These are phyloP conservation scores for Camellia granthamiana DNA, from an alignment of 148 eudicot genomes.

Conservation along the genomic window DNA sequence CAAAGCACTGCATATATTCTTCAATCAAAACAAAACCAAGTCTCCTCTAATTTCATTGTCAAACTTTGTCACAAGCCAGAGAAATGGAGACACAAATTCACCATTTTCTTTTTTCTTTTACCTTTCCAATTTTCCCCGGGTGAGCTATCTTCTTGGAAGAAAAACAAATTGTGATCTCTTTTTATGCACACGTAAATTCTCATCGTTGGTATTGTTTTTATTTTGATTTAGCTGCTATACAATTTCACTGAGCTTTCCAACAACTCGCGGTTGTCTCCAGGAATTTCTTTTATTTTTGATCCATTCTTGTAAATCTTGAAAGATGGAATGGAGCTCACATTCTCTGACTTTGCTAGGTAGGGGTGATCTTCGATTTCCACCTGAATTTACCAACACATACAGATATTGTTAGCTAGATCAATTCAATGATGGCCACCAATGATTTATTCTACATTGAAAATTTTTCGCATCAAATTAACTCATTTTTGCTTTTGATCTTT, in stretches of 20 bases:
- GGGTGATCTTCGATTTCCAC: conserved; percentile 51
- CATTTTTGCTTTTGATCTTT: not conserved
- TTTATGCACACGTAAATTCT: not conserved
- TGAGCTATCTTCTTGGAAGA: not conserved
- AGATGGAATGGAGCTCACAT: conserved; percentile 30
- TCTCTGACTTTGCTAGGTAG: conserved; percentile 42
- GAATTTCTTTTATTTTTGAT: conserved; percentile 39
- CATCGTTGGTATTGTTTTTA: not conserved
- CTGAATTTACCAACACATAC: conserved; percentile 19
- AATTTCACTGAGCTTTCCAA: conserved; percentile 35
- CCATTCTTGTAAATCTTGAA: conserved; percentile 56
- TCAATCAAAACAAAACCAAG: not conserved
- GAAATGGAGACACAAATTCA: too few species aligned
- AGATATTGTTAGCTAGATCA: too few species aligned
- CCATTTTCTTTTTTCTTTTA: not conserved
- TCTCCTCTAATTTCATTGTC: not conserved
- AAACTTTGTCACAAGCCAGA: not conserved
- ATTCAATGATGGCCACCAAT: too few species aligned
- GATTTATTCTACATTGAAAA: not conserved
- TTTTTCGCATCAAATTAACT: not conserved
- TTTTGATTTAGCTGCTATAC: conserved; percentile 22
- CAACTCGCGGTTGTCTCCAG: conserved; percentile 37
- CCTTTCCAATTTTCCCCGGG: not conserved
- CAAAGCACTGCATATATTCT: conserved; percentile 9
- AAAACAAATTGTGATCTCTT: not conserved